Conservation (phyloP, 2,329 filamentous ascomycete species). For the Penicillium psychrosexuale region DNA sequence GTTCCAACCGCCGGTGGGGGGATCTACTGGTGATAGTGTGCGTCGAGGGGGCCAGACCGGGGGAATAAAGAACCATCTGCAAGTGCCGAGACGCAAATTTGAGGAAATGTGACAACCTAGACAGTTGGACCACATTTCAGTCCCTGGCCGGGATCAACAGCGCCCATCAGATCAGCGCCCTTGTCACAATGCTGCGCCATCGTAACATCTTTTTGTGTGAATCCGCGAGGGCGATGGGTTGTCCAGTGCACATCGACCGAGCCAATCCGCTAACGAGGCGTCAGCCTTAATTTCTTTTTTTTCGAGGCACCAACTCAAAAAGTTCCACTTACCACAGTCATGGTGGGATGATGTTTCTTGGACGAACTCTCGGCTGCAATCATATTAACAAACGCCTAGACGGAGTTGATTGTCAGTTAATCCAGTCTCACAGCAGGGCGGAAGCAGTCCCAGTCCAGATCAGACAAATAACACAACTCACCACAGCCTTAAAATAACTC, state of each 20-base stretch:
- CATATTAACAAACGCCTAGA: conserved; percentile 37
- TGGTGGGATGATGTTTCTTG: conserved; percentile 40
- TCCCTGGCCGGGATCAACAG: conserved; percentile 31
- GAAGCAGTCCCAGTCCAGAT: background rate
- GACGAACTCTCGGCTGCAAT: conserved; percentile 37
- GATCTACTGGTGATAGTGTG: conserved; percentile 16
- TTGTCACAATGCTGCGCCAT: conserved; percentile 40
- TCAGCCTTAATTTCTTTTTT: conserved; percentile 12
- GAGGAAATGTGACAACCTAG: background rate
- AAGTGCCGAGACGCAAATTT: background rate
- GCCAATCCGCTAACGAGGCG: conserved; percentile 29
- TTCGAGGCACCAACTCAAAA: background rate
- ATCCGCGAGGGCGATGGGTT: conserved; percentile 40
- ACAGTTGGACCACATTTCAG: conserved; percentile 26
- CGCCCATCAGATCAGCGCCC: conserved; percentile 34
- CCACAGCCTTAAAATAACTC: conserved; percentile 40
- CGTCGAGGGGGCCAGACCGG: background rate
- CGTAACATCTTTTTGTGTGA: conserved; percentile 36
- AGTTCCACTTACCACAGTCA: conserved; percentile 36
- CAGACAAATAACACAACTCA: conserved; percentile 18
- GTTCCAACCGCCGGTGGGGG: conserved; percentile 8
- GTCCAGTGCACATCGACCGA: conserved; percentile 42
- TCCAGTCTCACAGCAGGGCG: background rate
- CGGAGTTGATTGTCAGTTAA: background rate
- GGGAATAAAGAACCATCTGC: background rate